A percentile compares a stretch with the other conserved stretches of the same genome.
phyloP scores from a whole-genome alignment of 768 basidiomycete species.

The Psilocybe azurescens region DNA sequence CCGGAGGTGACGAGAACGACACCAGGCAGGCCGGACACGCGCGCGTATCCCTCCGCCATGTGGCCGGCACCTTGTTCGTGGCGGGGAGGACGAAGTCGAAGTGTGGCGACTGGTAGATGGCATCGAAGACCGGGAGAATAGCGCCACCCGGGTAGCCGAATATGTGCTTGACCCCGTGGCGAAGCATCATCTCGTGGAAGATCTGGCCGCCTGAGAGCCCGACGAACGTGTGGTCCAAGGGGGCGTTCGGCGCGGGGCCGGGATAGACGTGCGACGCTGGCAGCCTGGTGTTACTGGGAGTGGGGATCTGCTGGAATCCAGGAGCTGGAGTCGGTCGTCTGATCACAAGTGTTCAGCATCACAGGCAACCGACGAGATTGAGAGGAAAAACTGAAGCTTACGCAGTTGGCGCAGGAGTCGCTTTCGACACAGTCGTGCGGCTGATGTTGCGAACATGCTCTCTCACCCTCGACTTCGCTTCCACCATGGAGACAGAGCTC shows the following conservation, averaged over 20 bases:
- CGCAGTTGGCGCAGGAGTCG: constrained; percentile 66
- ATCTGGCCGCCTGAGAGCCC: constrained; percentile 97
- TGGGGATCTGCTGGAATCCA: constrained; percentile 48
- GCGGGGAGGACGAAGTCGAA: constrained; percentile 93
- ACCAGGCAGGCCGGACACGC: constrained; percentile 96
- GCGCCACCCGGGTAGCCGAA: constrained; percentile 99
- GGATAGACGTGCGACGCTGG: constrained; percentile 38
- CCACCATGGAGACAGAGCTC: constrained; percentile 56
- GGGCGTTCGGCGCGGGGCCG: constrained; percentile 48
- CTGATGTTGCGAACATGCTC: constrained; percentile 81
- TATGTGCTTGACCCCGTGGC: constrained; percentile 94
- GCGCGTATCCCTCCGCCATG: constrained; percentile 99
- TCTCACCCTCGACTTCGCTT: constrained; percentile 81
- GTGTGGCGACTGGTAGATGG: constrained; percentile 94
- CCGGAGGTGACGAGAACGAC: constrained; percentile 98
- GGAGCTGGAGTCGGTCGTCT: constrained; percentile 73
- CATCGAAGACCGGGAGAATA: constrained; percentile 99
- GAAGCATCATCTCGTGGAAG: constrained; percentile 99
- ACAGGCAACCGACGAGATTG: neutral
- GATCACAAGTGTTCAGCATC: constrained; percentile 4
- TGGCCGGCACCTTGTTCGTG: constrained; percentile 99
- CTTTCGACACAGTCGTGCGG: constrained; percentile 64
- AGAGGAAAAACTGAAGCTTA: constrained; percentile 38
- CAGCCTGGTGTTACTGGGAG: constrained; percentile 39
- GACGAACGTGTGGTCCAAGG: constrained; percentile 84